Evolutionary conservation across 2,329 filamentous ascomycete species (phyloP), one percentile per base, ranked within the genome.

Genomic region (Pseudocercospora crystallina): DNA sequence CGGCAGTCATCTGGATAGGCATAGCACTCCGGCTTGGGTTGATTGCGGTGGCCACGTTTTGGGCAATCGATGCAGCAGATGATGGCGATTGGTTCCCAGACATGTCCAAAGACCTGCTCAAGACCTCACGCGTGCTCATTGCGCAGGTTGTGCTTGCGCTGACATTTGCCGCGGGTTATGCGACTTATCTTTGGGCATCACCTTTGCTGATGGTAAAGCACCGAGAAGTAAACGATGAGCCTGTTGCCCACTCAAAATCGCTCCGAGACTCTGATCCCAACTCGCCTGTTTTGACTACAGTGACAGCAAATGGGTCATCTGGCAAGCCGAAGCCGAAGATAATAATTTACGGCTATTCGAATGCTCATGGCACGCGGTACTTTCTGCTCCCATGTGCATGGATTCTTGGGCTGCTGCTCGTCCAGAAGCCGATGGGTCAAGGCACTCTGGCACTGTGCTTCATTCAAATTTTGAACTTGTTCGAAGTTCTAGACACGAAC

Each of bases 351-450:
- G 94, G 94, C 38, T 97, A 95, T 71, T 88, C 86, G 57, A 99
- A 99, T 65, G 83, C 89, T n/a, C 86, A 96, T 65, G 94, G 94
- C 51, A 87, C 89, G 1, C 86, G 92, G 26, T 97, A 95, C 71
- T 85, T 96, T 59, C 77, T 97, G 31, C 80, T 97, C 5, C 81
- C 90, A 2, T 77, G 89, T 59, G 90, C 91, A 66, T 84, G 95
- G 70, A 79, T 89, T 20, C 79, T 89, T 8, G 87, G 84, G 1
- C 82, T 90, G 50, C 81, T 90, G 47, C 79, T 96, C 7, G 79
- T 97, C 20, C 87, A 92, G 57, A 97, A 97, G 69, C 94, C 94
- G 12, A 95, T 99, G 89, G 94, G 94, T 44, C 85, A 85, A 51
- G 91, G 90, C 43, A 84, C 90, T 1, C 80, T 97, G 43, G 87